These are phyloP conservation scores for Botrytis fragariae DNA, from an alignment of 2,329 filamentous ascomycete species.

Conservation along the genomic window DNA sequence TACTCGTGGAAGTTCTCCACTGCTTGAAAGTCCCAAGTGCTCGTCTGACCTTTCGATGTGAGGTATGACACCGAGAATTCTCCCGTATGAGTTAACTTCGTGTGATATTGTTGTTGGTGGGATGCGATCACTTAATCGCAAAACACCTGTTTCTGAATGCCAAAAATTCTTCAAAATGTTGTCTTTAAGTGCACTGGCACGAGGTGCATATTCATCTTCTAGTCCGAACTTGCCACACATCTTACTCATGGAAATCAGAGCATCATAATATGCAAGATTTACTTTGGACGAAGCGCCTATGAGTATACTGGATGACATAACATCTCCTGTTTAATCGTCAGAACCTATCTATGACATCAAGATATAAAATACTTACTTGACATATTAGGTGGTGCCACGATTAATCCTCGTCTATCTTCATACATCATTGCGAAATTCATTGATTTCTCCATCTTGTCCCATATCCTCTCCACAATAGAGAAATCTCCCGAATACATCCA, in stretches of 20 bases:
- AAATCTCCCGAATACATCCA: conserved; percentile 9
- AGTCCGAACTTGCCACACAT: conserved; percentile 19
- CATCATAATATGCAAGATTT: conserved; percentile 31
- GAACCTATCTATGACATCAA: not conserved
- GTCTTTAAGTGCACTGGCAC: conserved; percentile 23
- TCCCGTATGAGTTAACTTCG: conserved; percentile 29
- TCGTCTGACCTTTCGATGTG: conserved; percentile 4
- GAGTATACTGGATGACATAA: not conserved
- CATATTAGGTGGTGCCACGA: conserved; percentile 2
- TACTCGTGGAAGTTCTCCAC: conserved; percentile 21
- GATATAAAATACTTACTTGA: not conserved
- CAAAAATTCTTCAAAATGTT: conserved; percentile 27
- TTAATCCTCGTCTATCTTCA: conserved; percentile 3
- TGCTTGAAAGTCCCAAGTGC: conserved; percentile 20
- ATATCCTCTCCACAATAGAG: conserved; percentile 50
- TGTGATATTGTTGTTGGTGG: conserved; percentile 25
- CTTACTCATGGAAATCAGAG: conserved; percentile 27
- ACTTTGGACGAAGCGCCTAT: conserved; percentile 30
- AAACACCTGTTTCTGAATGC: conserved; percentile 23
- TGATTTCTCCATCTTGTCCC: conserved; percentile 35
- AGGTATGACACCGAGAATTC: conserved; percentile 25
- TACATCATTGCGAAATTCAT: not conserved
- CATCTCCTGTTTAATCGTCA: not conserved
- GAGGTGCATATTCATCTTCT: conserved; percentile 20
- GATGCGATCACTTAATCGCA: conserved; percentile 25